These are phyloP conservation scores for Flaveria brownii DNA, from an alignment of 129 eudicot species.

Conservation along the genomic window DNA sequence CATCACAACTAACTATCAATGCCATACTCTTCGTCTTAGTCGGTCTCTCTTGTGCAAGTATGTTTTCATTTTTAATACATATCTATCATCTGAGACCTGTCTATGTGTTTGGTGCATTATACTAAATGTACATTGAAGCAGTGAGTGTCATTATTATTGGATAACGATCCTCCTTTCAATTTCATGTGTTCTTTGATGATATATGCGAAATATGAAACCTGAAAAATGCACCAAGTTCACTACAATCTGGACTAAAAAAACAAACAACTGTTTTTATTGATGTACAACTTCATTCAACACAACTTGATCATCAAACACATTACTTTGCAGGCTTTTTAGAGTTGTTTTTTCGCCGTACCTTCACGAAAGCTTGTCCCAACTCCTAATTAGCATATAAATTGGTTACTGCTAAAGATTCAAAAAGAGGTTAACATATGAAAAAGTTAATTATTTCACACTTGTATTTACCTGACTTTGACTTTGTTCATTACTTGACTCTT, in stretches of 20 bases:
- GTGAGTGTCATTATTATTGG: too few species aligned
- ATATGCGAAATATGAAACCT: not conserved
- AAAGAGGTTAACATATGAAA: not conserved
- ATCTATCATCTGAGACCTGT: too few species aligned
- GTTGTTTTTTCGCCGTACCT: slow-evolving; percentile 77
- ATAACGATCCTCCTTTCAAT: too few species aligned
- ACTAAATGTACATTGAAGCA: too few species aligned
- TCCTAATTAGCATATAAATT: slow-evolving; percentile 48
- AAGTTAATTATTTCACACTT: not conserved
- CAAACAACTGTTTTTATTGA: not conserved
- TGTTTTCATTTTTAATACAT: too few species aligned
- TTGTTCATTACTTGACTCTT: slow-evolving; percentile 43
- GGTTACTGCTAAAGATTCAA: not conserved
- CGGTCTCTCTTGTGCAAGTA: too few species aligned
- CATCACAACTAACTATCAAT: too few species aligned
- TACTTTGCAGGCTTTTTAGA: slow-evolving; percentile 67
- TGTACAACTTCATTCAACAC: slow-evolving; percentile 8
- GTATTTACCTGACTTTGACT: slow-evolving; percentile 34
- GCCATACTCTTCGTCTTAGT: too few species aligned
- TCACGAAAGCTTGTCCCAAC: slow-evolving; percentile 70
- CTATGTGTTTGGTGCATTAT: too few species aligned
- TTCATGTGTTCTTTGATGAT: not conserved
- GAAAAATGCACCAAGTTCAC: slow-evolving; percentile 11
- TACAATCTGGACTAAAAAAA: not conserved
- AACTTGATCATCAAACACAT: slow-evolving; percentile 15